Evolutionary conservation across 202 grass and related monocot genomes (phyloP).

Genomic region (Setaria viridis): DNA sequence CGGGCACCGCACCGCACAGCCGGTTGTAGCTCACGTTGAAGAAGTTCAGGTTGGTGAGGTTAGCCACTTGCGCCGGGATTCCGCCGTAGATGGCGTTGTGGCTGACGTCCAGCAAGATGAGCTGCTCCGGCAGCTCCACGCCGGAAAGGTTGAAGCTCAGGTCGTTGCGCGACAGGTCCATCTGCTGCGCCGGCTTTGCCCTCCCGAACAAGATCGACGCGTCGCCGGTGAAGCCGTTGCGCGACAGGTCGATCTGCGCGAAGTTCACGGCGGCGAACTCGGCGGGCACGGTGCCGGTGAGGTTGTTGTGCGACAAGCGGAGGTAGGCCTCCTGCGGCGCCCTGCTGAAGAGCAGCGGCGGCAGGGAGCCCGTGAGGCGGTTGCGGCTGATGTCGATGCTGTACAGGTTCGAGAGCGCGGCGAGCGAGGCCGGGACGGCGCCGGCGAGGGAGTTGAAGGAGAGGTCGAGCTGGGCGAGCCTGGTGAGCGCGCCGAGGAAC

Average conservation of each 20-base stretch:
- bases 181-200: background rate
- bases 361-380: constrained; percentile 32
- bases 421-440: constrained; percentile 9
- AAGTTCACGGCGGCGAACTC: background rate
- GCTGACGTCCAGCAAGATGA: constrained; percentile 27
- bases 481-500: constrained; percentile 41
- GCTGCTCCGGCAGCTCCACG: background rate
- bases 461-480: constrained; percentile 44
- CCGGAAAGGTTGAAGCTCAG: constrained; percentile 43
- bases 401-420: background rate
- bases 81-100: constrained; percentile 52
- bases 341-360: constrained; percentile 18
- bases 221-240: constrained; percentile 44
- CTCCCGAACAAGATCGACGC: constrained; percentile 3
- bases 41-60: background rate
- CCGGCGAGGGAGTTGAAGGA: background rate
- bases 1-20: constrained; percentile 37
- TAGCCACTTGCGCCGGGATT: constrained; percentile 22
- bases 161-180: constrained; percentile 48
- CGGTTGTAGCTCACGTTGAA: constrained; percentile 26
- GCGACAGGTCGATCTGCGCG: constrained; percentile 30
- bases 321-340: background rate
- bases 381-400: constrained; percentile 30
- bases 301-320: constrained; percentile 19
- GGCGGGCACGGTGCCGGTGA: constrained; percentile 2